phyloP scores from a whole-genome alignment of 176 grass and related monocot species.

The Eremochloa ophiuroides region DNA sequence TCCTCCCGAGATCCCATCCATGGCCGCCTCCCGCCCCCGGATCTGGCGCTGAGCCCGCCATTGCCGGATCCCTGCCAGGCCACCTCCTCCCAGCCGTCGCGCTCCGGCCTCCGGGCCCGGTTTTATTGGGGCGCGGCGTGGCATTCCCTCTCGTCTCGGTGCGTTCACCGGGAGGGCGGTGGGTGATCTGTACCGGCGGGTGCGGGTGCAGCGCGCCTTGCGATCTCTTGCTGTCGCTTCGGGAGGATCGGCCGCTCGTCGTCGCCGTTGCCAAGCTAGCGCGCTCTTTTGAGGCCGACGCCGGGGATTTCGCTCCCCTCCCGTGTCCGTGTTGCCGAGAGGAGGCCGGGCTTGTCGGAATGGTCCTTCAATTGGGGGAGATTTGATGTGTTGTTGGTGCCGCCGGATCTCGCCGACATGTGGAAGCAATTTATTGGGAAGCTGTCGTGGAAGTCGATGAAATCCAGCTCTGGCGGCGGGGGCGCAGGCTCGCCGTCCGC shows the following conservation, averaged over 20 bases:
- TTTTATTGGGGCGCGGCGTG: background rate
- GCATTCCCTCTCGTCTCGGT: background rate
- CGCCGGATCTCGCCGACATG: slow-evolving; percentile 54
- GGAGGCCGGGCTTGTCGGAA: background rate
- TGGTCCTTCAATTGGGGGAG: slow-evolving; percentile 22
- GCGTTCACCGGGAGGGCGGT: background rate
- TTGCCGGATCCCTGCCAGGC: slow-evolving; percentile 31
- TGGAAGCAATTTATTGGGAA: slow-evolving; percentile 96
- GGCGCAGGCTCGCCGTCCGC: slow-evolving; percentile 33
- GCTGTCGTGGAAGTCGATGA: slow-evolving; percentile 72
- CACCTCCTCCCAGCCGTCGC: slow-evolving; percentile 4
- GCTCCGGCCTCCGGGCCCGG: background rate
- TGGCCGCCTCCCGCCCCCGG: slow-evolving; percentile 41
- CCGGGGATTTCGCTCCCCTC: slow-evolving; percentile 5
- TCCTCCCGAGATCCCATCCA: slow-evolving; percentile 51
- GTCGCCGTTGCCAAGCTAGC: slow-evolving; percentile 5
- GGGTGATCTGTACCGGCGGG: background rate
- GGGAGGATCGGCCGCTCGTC: slow-evolving; percentile 11
- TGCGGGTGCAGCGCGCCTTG: background rate
- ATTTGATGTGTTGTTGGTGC: slow-evolving; percentile 40
- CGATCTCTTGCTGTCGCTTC: background rate
- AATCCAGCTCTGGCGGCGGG: slow-evolving; percentile 35
- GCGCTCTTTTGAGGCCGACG: slow-evolving; percentile 3
- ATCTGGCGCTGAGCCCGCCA: slow-evolving; percentile 48
- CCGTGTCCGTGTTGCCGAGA: background rate